Evolutionary conservation across 805 yeast genomes (phyloP), one percentile per base, ranked within the genome.

Genomic region (Teunomyces barrocoloradensis): DNA sequence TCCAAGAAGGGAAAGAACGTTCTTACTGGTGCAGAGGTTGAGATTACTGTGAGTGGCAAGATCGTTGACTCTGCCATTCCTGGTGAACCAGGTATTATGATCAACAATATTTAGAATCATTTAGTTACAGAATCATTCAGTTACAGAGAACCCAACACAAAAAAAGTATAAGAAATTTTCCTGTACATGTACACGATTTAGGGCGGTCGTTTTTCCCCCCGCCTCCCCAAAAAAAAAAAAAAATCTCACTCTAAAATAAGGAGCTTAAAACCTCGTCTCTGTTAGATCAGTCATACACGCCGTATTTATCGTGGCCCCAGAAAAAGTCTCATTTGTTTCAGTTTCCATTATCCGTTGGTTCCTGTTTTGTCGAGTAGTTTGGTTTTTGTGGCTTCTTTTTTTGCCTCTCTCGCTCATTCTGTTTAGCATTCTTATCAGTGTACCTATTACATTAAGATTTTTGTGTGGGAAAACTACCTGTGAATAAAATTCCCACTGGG

Each of bases 21-120:
- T 46, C 56, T 81, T 43, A 79, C 91, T 42, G 91, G 87, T 41
- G 86, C 82, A 60, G 80, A 77, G 47, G 85, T 84, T 49, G 86
- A 78, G 55, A 76, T 90, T 53, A 77, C 83, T 32, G 74, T 79
- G 48, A 71, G 78, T 45, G 79, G 84, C 42, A 90, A 87, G 75
- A 79, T 83, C 36, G 75, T 87, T 50, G 96, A 88, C 54, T 77
- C 77, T 52, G 91, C 98, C 23, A 85, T 87, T 54, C 99, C 99
- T 42, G 98, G 98, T 51, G 79, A 80, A 56, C 98, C 99, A 33
- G 97, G 96, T 60, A 82, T 92, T 60, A 68, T 82, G 53, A 77
- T 92, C 53, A 80, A 73, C 56, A 91, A 91, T 68, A 61, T 85
- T 41, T 78, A 23, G n/a, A 20, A 18, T 18, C 20, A 17, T 18